Percentiles rank a stretch among this genome's conserved stretches.
Evolutionary conservation across 345 rosid species (phyloP).

Genomic region (Draba incana): DNA sequence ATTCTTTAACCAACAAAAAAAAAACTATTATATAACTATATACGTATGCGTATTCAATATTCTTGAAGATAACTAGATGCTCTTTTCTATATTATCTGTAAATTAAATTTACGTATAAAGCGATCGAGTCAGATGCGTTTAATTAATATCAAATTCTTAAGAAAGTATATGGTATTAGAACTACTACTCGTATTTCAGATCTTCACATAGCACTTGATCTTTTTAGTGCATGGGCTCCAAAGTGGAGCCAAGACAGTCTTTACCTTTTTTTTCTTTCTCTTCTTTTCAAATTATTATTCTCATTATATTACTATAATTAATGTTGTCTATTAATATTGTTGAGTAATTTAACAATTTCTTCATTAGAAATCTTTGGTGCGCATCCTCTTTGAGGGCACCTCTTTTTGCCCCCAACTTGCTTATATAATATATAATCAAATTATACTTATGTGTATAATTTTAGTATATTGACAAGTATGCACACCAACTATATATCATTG

Average conservation of each 20-base stretch:
- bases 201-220: conserved; percentile 27
- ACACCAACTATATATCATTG: background rate
- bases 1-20: too few relatives aligned
- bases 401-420: conserved; percentile 34
- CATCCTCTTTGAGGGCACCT: conserved; percentile 40
- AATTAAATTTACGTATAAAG: conserved; percentile 31
- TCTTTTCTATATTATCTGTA: conserved; percentile 36
- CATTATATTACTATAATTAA: background rate
- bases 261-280: conserved; percentile 28
- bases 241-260: conserved; percentile 43
- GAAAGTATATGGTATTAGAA: too few relatives aligned
- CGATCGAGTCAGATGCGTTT: conserved; percentile 14
- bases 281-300: conserved; percentile 17
- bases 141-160: conserved; percentile 7
- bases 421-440: conserved; percentile 12
- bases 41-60: conserved; percentile 20
- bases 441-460: background rate
- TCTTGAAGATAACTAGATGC: conserved; percentile 35
- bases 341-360: conserved; percentile 15
- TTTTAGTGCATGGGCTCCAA: conserved; percentile 28
- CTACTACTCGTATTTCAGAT: conserved; percentile 22
- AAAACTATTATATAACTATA: too few relatives aligned
- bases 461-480: background rate
- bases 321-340: background rate
- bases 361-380: conserved; percentile 32